phyloP scores from a whole-genome alignment of 345 rosid genomes.

The Eucalyptus sp. region DNA sequence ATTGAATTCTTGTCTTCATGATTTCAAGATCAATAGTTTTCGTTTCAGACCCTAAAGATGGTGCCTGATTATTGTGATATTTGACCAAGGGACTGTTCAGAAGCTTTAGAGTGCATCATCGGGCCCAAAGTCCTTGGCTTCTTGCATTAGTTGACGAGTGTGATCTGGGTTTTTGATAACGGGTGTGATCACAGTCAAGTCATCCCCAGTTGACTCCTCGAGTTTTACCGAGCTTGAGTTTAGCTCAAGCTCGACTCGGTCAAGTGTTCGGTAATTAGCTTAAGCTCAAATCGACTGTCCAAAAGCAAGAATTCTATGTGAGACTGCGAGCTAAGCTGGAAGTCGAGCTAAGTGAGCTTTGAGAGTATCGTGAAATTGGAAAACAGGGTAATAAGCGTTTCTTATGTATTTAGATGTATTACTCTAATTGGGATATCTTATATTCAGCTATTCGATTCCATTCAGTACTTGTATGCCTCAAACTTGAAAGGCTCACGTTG shows the following conservation, averaged over 20 bases:
- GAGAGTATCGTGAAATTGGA: background rate
- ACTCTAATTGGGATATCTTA: background rate
- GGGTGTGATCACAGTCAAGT: background rate
- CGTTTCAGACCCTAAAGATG: background rate
- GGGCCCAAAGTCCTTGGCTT: background rate
- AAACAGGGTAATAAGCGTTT: background rate
- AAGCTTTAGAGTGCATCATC: background rate
- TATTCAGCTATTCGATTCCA: background rate
- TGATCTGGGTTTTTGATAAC: background rate
- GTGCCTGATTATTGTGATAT: background rate
- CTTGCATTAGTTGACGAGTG: background rate
- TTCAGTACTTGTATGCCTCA: background rate
- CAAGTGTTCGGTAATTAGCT: background rate
- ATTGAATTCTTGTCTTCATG: background rate
- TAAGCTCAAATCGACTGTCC: background rate
- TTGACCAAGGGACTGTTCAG: background rate
- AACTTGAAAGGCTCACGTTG: background rate
- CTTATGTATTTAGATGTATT: background rate
- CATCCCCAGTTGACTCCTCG: background rate
- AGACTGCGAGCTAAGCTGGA: background rate
- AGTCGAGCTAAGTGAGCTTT: background rate
- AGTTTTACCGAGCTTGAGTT: background rate
- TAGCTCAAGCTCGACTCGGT: background rate
- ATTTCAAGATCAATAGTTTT: background rate
- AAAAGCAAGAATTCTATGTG: background rate